phyloP scores from a whole-genome alignment of 1,284 basidiomycete species.

The Chalciporus sp. region DNA sequence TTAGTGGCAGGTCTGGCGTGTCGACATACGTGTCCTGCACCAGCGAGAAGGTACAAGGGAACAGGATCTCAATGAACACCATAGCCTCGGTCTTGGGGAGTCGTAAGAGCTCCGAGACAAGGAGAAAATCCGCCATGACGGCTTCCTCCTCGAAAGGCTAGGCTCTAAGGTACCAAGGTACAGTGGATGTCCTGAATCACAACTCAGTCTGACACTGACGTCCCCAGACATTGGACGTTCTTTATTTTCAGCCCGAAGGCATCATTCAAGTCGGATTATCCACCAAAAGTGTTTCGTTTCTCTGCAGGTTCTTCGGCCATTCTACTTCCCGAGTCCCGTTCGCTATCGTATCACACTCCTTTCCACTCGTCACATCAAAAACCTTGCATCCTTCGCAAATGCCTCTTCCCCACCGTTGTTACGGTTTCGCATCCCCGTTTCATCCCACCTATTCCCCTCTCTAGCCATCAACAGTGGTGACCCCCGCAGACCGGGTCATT shows the following conservation, averaged over 20 bases:
- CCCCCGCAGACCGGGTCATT: slow-evolving; percentile 2
- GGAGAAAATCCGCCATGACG: slow-evolving; percentile 29
- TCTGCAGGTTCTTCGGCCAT: not conserved
- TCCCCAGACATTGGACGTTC: not conserved
- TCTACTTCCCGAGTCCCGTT: not conserved
- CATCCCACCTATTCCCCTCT: slow-evolving; percentile 5
- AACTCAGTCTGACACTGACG: slow-evolving; percentile 7
- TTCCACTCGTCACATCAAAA: slow-evolving; percentile 6
- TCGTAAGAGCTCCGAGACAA: slow-evolving; percentile 33
- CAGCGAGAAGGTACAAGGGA: slow-evolving; percentile 29
- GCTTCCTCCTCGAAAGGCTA: slow-evolving; percentile 31
- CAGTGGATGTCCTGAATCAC: not conserved
- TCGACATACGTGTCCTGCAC: slow-evolving; percentile 34
- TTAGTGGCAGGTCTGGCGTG: slow-evolving; percentile 32
- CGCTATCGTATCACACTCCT: slow-evolving; percentile 1
- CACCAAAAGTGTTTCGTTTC: not conserved
- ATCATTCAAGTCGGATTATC: not conserved
- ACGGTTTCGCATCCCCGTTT: not conserved
- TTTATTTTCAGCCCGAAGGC: not conserved
- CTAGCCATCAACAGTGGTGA: slow-evolving; percentile 2
- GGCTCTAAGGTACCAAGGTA: slow-evolving; percentile 7
- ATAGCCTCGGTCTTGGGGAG: slow-evolving; percentile 28
- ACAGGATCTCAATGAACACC: slow-evolving; percentile 34
- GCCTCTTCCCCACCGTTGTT: not conserved
- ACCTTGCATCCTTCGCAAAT: not conserved